Conservation (phyloP, 805 yeast species). For the Scheffersomyces spartinae region DNA sequence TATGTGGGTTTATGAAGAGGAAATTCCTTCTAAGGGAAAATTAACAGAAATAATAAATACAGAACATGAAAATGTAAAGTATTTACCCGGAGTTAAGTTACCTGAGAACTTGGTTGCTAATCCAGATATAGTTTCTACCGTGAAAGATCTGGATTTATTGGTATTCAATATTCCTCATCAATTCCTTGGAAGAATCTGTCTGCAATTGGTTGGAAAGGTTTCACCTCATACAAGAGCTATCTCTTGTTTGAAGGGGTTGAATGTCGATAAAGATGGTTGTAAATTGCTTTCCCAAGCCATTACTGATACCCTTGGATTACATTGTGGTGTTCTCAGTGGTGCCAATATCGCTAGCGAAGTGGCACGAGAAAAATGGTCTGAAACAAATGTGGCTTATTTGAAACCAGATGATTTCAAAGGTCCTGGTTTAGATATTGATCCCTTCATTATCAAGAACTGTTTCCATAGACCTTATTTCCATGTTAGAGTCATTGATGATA, state of each 20-base stretch:
- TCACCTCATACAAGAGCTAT: slow-evolving; percentile 70
- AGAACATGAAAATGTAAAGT: slow-evolving; percentile 87
- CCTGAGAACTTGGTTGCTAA: slow-evolving; percentile 84
- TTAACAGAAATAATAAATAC: slow-evolving; percentile 86
- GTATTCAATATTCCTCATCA: slow-evolving; percentile 97
- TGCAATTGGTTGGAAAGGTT: slow-evolving; percentile 68
- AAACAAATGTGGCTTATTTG: slow-evolving; percentile 90
- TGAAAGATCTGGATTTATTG: slow-evolving; percentile 70
- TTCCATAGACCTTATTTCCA: slow-evolving; percentile 99
- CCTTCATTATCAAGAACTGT: slow-evolving; percentile 56
- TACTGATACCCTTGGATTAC: slow-evolving; percentile 68
- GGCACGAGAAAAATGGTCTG: slow-evolving; percentile 92
- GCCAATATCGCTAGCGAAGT: slow-evolving; percentile 97
- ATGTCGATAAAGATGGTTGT: slow-evolving; percentile 70
- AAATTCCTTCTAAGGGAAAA: slow-evolving; percentile 61
- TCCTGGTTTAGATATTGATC: slow-evolving; percentile 62
- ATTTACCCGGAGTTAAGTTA: slow-evolving; percentile 77
- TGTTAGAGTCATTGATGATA: slow-evolving; percentile 84
- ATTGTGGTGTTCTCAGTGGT: slow-evolving; percentile 95
- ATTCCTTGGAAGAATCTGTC: slow-evolving; percentile 68
- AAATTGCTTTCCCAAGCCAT: slow-evolving; percentile 72
- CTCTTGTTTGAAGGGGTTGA: slow-evolving; percentile 92
- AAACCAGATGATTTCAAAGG: slow-evolving; percentile 60
- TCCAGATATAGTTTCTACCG: slow-evolving; percentile 72
- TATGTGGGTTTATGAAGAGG: slow-evolving; percentile 97